These are phyloP conservation scores for Aspergillus ustus DNA, from an alignment of 2,329 filamentous ascomycete genomes.

Conservation along the genomic window DNA sequence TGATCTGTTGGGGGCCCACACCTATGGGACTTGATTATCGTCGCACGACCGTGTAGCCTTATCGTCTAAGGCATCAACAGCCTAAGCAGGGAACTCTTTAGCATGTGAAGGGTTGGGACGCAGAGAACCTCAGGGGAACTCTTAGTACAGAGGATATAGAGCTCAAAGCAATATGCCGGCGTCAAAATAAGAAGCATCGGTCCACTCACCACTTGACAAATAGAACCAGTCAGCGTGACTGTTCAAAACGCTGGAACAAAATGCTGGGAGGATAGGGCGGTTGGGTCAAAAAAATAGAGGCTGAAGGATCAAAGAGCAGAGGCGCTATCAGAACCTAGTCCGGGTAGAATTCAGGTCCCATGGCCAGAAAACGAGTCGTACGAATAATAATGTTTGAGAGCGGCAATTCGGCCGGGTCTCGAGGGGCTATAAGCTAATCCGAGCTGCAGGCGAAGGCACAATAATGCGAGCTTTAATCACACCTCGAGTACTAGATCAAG, in stretches of 20 bases:
- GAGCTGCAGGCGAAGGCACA: conserved; percentile 3
- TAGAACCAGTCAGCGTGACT: neutral
- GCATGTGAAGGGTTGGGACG: neutral
- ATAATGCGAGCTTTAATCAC: conserved; percentile 1
- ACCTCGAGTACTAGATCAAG: neutral
- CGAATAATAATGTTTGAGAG: neutral
- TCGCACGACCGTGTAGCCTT: neutral
- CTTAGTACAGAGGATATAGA: too few relatives aligned
- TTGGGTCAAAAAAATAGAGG: conserved; percentile 7
- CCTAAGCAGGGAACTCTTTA: neutral
- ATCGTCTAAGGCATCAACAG: neutral
- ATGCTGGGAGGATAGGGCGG: neutral
- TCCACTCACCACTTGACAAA: conserved; percentile 1
- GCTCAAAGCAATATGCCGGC: neutral
- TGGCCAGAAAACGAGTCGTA: conserved; percentile 5
- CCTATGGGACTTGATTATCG: neutral
- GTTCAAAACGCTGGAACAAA: neutral
- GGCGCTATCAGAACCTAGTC: conserved; percentile 11
- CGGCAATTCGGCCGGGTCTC: neutral
- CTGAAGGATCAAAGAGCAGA: conserved; percentile 11
- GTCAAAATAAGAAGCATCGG: neutral
- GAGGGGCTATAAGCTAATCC: conserved; percentile 1
- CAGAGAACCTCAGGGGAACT: neutral
- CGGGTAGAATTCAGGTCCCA: conserved; percentile 7
- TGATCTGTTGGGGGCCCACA: neutral